These are phyloP conservation scores for Lophium mytilinum DNA, from an alignment of 495 filamentous ascomycete species.

Conservation along the genomic window DNA sequence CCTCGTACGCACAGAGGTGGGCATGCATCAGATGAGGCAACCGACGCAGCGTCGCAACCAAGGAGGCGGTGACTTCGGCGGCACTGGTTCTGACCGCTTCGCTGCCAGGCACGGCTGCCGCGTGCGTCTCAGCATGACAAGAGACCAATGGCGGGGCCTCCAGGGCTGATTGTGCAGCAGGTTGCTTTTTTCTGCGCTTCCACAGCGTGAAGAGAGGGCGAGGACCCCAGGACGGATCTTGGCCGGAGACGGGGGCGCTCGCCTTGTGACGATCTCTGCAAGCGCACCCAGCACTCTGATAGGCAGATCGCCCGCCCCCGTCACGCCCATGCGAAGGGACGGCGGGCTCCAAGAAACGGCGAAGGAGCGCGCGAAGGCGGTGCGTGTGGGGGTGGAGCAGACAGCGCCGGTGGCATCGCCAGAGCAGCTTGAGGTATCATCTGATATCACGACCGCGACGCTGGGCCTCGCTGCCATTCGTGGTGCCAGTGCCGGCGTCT, in stretches of 20 bases:
- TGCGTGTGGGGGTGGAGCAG: constrained; percentile 24
- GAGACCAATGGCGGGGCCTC: constrained; percentile 1
- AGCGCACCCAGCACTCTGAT: constrained; percentile 16
- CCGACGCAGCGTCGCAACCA: constrained; percentile 19
- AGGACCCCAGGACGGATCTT: constrained; percentile 19
- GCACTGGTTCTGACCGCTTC: constrained; percentile 21
- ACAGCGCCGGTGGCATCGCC: neutral
- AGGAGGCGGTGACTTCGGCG: constrained; percentile 24
- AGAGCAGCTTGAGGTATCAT: constrained; percentile 11
- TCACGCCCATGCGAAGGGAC: constrained; percentile 22
- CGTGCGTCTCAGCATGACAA: neutral
- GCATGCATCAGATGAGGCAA: constrained; percentile 3
- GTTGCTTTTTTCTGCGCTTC: constrained; percentile 17
- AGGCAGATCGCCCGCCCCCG: constrained; percentile 21
- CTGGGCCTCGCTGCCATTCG: neutral
- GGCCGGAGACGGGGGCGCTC: constrained; percentile 15
- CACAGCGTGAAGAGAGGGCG: no score
- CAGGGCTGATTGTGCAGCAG: constrained; percentile 11
- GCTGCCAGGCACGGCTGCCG: constrained; percentile 21
- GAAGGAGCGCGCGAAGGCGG: neutral
- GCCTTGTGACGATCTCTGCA: constrained; percentile 29
- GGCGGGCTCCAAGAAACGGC: constrained; percentile 19
- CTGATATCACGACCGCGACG: constrained; percentile 21
- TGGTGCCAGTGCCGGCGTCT: neutral
- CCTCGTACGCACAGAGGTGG: neutral